Conservation (phyloP, 495 filamentous ascomycete species). For the Glonium stellatum region DNA sequence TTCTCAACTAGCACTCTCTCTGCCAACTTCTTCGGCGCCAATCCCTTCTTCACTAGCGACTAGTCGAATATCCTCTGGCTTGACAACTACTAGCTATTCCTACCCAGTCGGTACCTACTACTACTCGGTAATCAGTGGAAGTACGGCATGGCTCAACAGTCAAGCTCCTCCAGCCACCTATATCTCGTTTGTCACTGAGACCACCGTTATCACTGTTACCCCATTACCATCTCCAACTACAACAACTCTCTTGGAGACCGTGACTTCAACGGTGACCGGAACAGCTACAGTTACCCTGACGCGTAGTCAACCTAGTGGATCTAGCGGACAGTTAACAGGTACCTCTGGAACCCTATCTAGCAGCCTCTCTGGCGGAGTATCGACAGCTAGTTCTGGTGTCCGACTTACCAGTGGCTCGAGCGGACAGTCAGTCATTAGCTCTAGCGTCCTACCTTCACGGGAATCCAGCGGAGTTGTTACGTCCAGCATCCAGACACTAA, state of each 20-base stretch:
- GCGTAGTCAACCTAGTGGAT: not conserved
- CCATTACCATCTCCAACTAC: not conserved
- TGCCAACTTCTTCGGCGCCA: too few relatives aligned
- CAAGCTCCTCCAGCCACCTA: slow-evolving; percentile 8
- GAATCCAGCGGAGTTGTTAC: too few relatives aligned
- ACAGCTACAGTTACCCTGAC: not conserved
- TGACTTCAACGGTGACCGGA: not conserved
- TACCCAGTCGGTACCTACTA: slow-evolving; percentile 22
- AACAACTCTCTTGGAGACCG: not conserved
- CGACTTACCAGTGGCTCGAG: not conserved
- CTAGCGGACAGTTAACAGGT: not conserved
- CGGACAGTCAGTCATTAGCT: not conserved
- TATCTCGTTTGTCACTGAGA: slow-evolving; percentile 2
- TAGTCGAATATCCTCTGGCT: too few relatives aligned
- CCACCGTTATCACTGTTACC: not conserved
- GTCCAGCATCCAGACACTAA: too few relatives aligned
- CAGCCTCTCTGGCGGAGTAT: not conserved
- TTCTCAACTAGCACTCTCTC: too few relatives aligned
- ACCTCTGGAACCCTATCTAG: not conserved
- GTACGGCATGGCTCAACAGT: slow-evolving; percentile 21
- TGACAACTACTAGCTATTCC: too few relatives aligned
- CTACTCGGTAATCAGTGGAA: slow-evolving; percentile 22
- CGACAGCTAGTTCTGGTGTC: not conserved
- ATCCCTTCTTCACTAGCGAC: too few relatives aligned
- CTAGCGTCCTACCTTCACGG: not conserved